Percentiles rank a stretch among this genome's conserved stretches.
Conservation (phyloP, 768 basidiomycete species). For the Cyclocybe aegerita region DNA sequence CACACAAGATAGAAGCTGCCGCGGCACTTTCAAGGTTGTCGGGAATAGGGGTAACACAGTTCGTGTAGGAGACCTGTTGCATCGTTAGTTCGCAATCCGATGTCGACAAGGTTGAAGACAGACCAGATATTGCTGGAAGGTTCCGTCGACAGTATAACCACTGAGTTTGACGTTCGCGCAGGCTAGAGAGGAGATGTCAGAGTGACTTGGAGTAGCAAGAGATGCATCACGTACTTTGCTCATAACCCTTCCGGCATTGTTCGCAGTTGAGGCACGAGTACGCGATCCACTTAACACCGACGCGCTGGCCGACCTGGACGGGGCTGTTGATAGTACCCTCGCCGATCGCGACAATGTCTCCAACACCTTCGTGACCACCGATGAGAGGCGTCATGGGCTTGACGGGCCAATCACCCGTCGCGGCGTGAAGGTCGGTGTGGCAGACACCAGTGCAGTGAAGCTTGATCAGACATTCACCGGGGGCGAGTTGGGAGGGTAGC, state of each 20-base stretch:
- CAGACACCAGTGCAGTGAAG: conserved; percentile 82
- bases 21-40: conserved; percentile 60
- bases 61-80: conserved; percentile 60
- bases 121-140: conserved; percentile 70
- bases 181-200: conserved; percentile 31
- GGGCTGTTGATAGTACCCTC: conserved; percentile 55
- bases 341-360: conserved; percentile 78
- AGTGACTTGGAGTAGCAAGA: background rate
- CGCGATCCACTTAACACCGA: conserved; percentile 84
- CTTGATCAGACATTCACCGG: conserved; percentile 76
- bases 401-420: conserved; percentile 79
- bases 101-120: conserved; percentile 12
- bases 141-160: conserved; percentile 78
- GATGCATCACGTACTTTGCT: conserved; percentile 54
- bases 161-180: conserved; percentile 60
- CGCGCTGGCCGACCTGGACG: conserved; percentile 74
- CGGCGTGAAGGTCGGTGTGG: conserved; percentile 81
- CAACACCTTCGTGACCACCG: conserved; percentile 87
- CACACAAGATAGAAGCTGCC: conserved; percentile 78
- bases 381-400: conserved; percentile 64
- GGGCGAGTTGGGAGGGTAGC: conserved; percentile 51
- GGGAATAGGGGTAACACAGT: conserved; percentile 80
- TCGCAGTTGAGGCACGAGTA: conserved; percentile 73
- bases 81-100: background rate
- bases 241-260: conserved; percentile 71